phyloP scores from a whole-genome alignment of 371 early-diverging fungal species.

The Mortierella sp. region DNA sequence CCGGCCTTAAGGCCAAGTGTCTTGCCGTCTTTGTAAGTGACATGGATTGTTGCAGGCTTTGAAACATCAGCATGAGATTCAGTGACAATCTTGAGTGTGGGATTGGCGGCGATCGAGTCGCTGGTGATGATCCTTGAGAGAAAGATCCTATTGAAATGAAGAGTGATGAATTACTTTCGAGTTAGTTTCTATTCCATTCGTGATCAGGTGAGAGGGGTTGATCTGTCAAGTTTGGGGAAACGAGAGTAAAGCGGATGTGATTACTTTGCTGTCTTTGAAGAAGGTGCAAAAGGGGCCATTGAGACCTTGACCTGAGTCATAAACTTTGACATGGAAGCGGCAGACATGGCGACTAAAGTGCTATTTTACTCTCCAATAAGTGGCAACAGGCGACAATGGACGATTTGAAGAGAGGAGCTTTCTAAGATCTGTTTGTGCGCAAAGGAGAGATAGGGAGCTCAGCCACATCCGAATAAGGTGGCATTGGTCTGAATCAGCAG shows the following conservation, averaged over 20 bases:
- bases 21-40: conserved; percentile 72
- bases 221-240: neutral
- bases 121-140: conserved; percentile 69
- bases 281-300: conserved; percentile 55
- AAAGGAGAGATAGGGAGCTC: neutral
- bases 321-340: conserved; percentile 48
- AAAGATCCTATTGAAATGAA: conserved; percentile 61
- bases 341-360: conserved; percentile 27
- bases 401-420: conserved; percentile 1
- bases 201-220: neutral
- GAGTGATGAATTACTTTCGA: neutral
- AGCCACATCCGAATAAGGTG: conserved; percentile 7
- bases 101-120: conserved; percentile 65
- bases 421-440: neutral
- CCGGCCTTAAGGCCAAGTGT: conserved; percentile 64
- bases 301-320: conserved; percentile 56
- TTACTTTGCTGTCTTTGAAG: conserved; percentile 56
- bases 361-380: neutral
- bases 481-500: neutral
- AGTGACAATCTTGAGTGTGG: conserved; percentile 66
- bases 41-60: conserved; percentile 62
- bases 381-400: neutral
- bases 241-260: no score
- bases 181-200: neutral
- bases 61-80: conserved; percentile 62